Evolutionary conservation across 148 eudicot genomes (phyloP).

Genomic region (Camellia granthamiana): DNA sequence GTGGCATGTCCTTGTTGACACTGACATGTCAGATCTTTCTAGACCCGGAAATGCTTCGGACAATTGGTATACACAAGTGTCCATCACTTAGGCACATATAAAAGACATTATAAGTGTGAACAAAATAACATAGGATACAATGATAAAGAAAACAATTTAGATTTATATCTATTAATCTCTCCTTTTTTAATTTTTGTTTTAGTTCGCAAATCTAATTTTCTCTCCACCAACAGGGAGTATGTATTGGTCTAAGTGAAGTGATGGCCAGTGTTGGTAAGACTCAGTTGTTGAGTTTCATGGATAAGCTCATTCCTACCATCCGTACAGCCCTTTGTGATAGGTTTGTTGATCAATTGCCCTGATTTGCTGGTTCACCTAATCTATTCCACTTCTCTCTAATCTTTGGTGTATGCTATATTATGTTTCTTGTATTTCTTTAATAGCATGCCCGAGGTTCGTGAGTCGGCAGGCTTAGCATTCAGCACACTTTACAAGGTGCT

Average conservation of each 20-base stretch:
- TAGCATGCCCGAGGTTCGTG: constrained; percentile 86
- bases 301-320: constrained; percentile 88
- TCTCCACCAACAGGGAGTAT: constrained; percentile 68
- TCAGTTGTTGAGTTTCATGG: constrained; percentile 85
- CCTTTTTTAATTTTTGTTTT: neutral
- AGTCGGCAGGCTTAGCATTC: constrained; percentile 90
- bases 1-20: too few species aligned
- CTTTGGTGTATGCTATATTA: neutral
- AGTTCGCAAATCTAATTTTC: neutral
- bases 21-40: too few species aligned
- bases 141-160: too few species aligned
- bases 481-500: constrained; percentile 95
- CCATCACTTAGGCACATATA: too few species aligned
- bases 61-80: too few species aligned
- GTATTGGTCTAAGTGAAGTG: constrained; percentile 97
- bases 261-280: constrained; percentile 96
- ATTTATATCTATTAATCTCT: neutral
- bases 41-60: too few species aligned
- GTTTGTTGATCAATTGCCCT: constrained; percentile 33
- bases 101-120: too few species aligned
- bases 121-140: too few species aligned
- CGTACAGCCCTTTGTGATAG: constrained; percentile 99
- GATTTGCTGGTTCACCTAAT: constrained; percentile 7
- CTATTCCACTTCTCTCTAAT: neutral
- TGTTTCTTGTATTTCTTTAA: constrained; percentile 16